Evolutionary conservation across 192 early-diverging fungal species (phyloP), one percentile per base, ranked within the genome.

Genomic region (Chytriomyces sp.): DNA sequence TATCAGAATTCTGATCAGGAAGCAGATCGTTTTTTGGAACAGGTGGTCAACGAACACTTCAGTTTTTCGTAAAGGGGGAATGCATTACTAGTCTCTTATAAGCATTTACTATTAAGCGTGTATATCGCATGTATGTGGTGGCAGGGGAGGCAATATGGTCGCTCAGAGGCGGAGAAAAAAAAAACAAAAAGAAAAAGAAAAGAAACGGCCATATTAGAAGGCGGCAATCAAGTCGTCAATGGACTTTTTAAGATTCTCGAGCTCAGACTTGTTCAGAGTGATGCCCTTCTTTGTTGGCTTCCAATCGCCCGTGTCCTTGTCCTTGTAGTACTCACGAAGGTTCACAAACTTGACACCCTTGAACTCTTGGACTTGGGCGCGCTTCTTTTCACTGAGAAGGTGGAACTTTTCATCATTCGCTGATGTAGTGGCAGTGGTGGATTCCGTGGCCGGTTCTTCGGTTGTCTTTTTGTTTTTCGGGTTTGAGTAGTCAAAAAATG

Each of bases 231-330:
- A 35, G 8, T 11, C 45, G 7, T 57, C 48, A 53, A 69, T 69
- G 49, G 53, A 46, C 26, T 69, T 69, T 45, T 69, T 10, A 3
- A 69, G 49, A 28, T 69, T 50, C 13, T 23, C 8, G 10, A 69
- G 49, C 28, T 69, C 68, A 3, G 46, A 20, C 68, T 69, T 69
- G 50, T 69, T 69, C 18, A 69, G 50, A 13, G 68, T 69, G 20
- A 69, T 57, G 10, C 68, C 68, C 26, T 69, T 69, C 50, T 69
- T 69, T 7, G 26, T 45, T 16, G 68, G 68, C 26, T 69, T 69
- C 68, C 68, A 69, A 26, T 69, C 68, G 10, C 68, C 68, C 16
- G 68, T 26, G 46, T 50, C 68, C 68, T 69, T 69, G 11, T 69
- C 68, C 46, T 69, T 50, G 50, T 69, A 69, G 50, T 53, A 69